A percentile compares a stretch with the other conserved stretches of the same genome.
Evolutionary conservation across 1,284 basidiomycete species (phyloP).

Genomic region (Mycosarcoma maydis): DNA sequence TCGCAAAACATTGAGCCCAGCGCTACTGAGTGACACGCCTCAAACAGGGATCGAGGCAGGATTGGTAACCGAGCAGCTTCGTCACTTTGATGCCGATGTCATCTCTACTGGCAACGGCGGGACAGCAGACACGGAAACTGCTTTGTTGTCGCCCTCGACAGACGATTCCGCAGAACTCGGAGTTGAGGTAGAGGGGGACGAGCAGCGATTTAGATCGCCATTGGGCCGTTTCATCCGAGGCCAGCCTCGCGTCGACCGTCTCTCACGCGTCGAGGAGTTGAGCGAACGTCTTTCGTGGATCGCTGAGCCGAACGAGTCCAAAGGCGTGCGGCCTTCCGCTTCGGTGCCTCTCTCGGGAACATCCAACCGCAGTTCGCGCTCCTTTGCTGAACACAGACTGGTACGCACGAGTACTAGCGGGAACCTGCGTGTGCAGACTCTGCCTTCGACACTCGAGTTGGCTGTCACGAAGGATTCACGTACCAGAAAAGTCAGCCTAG

Average conservation of each 20-base stretch:
- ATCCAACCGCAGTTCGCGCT: conserved; percentile 24
- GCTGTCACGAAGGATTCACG: not conserved
- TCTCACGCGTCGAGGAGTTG: conserved; percentile 38
- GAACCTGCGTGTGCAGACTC: conserved; percentile 5
- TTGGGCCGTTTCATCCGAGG: conserved; percentile 31
- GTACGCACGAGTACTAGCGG: conserved; percentile 23
- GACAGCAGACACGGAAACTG: no score
- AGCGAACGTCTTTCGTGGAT: conserved; percentile 28
- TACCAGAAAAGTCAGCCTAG: conserved; percentile 15
- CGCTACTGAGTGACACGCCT: conserved; percentile 26
- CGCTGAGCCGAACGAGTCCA: conserved; percentile 6
- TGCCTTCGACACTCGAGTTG: conserved; percentile 18
- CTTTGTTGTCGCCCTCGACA: no score
- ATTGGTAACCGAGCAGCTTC: not conserved
- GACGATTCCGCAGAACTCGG: conserved; percentile 16
- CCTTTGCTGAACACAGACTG: conserved; percentile 35
- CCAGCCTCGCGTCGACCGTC: conserved; percentile 15
- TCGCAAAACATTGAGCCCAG: conserved; percentile 42
- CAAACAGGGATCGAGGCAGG: conserved; percentile 11
- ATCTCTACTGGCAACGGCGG: no score
- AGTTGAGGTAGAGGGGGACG: not conserved
- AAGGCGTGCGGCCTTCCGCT: not conserved
- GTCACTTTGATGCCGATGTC: not conserved
- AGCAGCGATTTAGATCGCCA: conserved; percentile 25
- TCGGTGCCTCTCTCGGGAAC: conserved; percentile 10